Evolutionary conservation across 345 rosid genomes (phyloP).

Genomic region (Brassica juncea): DNA sequence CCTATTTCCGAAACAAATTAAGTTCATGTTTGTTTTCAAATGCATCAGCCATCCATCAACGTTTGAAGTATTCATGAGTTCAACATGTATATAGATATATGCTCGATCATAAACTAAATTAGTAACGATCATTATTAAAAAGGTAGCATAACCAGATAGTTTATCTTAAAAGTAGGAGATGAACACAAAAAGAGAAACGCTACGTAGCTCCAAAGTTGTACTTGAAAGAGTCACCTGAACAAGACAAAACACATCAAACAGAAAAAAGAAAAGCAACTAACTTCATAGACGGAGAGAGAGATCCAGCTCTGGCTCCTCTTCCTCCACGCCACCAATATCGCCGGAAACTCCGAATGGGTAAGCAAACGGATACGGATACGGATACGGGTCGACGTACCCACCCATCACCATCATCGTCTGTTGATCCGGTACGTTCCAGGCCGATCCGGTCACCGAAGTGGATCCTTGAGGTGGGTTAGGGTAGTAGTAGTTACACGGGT

Average conservation of each 20-base stretch:
- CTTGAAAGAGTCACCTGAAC: conserved; percentile 22
- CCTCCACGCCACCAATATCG: conserved; percentile 16
- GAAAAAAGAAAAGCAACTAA: background rate
- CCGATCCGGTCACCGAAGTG: background rate
- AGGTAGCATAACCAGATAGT: no score
- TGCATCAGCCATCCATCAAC: no score
- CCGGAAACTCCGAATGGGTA: conserved; percentile 13
- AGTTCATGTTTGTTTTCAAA: no score
- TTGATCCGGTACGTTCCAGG: conserved; percentile 13
- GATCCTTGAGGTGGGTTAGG: conserved; percentile 19
- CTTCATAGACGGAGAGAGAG: conserved; percentile 43
- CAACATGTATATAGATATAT: no score
- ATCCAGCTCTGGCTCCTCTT: conserved; percentile 34
- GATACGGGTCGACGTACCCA: conserved; percentile 24
- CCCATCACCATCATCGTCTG: background rate
- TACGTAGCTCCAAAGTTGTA: conserved; percentile 29
- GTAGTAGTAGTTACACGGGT: conserved; percentile 29
- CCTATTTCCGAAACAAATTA: no score
- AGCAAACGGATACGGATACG: conserved; percentile 28
- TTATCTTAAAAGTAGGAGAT: conserved; percentile 4
- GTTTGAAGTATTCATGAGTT: no score
- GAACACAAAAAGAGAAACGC: conserved; percentile 11
- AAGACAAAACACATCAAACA: conserved; percentile 21
- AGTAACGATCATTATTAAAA: background rate
- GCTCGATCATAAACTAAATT: background rate